Evolutionary conservation across 495 filamentous ascomycete species (phyloP), one percentile per base, ranked within the genome.

Genomic region (Cercophora sp.): DNA sequence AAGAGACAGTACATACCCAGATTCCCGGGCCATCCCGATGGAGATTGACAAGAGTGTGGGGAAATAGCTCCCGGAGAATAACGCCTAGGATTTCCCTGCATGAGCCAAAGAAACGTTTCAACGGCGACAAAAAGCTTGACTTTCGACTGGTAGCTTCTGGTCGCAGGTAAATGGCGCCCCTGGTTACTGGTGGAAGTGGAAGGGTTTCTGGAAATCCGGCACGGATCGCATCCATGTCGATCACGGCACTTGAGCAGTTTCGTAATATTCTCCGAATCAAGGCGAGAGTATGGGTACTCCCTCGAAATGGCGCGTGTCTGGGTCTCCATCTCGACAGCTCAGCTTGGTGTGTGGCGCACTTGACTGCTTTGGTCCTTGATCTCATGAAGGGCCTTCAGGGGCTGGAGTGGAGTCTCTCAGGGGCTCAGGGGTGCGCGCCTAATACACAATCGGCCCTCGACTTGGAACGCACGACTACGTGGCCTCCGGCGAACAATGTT

Each of bases 21-120:
- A 23, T 44, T 44, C 41, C 41, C 41, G 41, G 41, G 41, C 41
- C 41, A 27, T 27, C n/a, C 10, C 20, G 24, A 24, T 13, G 24
- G 22, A 26, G 10, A 44, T 27, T 24, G 22, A 24, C 25, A 24
- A 44, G 29, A 27, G 41, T 39, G 36, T 39, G 41, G 41, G 41
- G 24, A 19, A 43, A 25, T 3, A 19, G 10, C 8, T 5, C 36
- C 22, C 15, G 22, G 36, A 19, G 16, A 19, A n/a, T 39, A 39
- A 18, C 36, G 5, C 11, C 36, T 16, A 5, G 13, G 5, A 5
- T n/a, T 16, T 16, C 34, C 36, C 36, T 18, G 36, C 18, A 6
- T 13, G 13, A 32, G 29, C 22, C 36, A 35, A 34, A 11, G 41
- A 24, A 45, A 19, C 5, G 22, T 35, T 48, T 22, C 41, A 18